Percentiles rank a stretch among this genome's conserved stretches.
These are phyloP conservation scores for Neospermospora avenae DNA, from an alignment of 2,329 filamentous ascomycete genomes.

Conservation along the genomic window DNA sequence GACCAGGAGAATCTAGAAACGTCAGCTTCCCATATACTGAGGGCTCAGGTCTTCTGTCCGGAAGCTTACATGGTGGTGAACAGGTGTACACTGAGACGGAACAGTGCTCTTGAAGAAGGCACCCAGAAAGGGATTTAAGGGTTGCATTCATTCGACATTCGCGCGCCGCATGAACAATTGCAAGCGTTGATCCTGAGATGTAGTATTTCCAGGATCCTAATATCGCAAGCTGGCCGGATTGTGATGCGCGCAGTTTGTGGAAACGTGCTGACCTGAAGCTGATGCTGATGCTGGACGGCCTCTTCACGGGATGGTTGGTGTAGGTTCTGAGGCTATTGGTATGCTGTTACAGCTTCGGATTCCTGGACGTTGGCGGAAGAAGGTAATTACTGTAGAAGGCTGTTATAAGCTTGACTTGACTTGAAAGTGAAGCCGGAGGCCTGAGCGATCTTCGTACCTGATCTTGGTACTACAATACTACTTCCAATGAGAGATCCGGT, in stretches of 20 bases:
- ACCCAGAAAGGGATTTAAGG: constrained; percentile 96
- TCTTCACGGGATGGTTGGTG: constrained; percentile 9
- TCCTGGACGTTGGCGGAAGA: too few relatives aligned
- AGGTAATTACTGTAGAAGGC: too few relatives aligned
- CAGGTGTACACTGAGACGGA: constrained; percentile 83
- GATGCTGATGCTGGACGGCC: not conserved
- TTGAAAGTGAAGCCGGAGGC: constrained; percentile 10
- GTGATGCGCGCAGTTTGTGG: not conserved
- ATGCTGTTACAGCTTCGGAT: constrained; percentile 2
- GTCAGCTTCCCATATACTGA: constrained; percentile 15
- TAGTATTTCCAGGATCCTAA: constrained; percentile 17
- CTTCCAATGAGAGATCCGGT: too few relatives aligned
- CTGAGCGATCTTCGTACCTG: constrained; percentile 12
- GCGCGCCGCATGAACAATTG: constrained; percentile 28
- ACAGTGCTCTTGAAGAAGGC: constrained; percentile 98
- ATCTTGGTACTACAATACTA: not conserved
- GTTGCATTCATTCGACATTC: constrained; percentile 75
- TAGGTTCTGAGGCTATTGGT: not conserved
- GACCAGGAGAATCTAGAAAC: constrained; percentile 72
- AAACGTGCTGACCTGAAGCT: not conserved
- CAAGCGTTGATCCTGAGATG: constrained; percentile 26
- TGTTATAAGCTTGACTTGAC: constrained; percentile 5
- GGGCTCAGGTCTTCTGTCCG: constrained; percentile 2
- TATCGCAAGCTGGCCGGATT: constrained; percentile 14
- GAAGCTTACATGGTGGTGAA: constrained; percentile 72